Conservation (phyloP, 495 filamentous ascomycete species). For the Copromyces sp. region DNA sequence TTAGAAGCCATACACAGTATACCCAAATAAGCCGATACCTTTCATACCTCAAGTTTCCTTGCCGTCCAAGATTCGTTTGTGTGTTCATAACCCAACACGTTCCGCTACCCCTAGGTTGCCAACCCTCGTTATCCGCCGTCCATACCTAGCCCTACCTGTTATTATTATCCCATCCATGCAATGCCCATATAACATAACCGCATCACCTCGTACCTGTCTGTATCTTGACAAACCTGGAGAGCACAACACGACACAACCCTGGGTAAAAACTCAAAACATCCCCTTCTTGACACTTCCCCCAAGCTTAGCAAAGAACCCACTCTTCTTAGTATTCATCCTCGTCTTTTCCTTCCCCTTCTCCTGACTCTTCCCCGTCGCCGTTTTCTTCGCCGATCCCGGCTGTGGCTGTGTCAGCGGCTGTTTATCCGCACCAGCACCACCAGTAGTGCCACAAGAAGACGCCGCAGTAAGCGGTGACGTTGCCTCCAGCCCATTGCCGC, state of each 20-base stretch:
- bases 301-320: slow-evolving; percentile 17
- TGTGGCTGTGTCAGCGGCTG: slow-evolving; percentile 11
- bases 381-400: slow-evolving; percentile 1
- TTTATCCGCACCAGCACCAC: not conserved
- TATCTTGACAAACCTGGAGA: too few relatives aligned
- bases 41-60: not conserved
- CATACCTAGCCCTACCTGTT: not conserved
- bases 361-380: not conserved
- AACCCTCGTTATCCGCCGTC: not conserved
- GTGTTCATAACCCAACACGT: not conserved
- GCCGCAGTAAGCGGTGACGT: not conserved
- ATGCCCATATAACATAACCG: too few relatives aligned
- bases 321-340: not conserved
- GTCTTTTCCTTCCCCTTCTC: not conserved
- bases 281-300: slow-evolving; percentile 2
- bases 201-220: too few relatives aligned
- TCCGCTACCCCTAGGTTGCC: not conserved
- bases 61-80: not conserved
- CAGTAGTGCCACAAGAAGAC: not conserved
- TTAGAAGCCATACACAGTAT: not conserved
- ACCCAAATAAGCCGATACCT: not conserved
- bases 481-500: not conserved
- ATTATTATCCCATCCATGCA: not conserved
- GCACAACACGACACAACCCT: too few relatives aligned
- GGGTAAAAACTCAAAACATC: not conserved